Base-by-base conservation (phyloP, 495 filamentous ascomycete species). In the Durotheca rogersii region DNA sequence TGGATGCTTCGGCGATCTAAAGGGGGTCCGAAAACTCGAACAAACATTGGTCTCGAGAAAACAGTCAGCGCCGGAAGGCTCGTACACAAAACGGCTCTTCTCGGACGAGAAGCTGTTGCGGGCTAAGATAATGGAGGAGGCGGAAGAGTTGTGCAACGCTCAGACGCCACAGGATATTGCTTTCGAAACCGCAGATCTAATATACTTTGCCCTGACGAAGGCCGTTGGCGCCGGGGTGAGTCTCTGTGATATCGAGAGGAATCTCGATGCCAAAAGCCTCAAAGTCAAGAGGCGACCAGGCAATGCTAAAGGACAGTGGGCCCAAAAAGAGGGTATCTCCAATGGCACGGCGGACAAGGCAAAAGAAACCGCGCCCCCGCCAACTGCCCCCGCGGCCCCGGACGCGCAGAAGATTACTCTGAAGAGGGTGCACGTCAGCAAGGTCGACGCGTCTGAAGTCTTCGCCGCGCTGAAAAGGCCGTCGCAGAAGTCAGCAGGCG, bases 41-140 rank as follows among this genome's bases (percentile, higher is more conserved):
- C 82, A 90, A 67, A 97, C 90, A 1, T 76, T 98, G 2, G 66
- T 85, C 20, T 80, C 79, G 6, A 82, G 93, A 51, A 96, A 94
- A 65, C 68, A 71, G 4, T 86, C 85, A 7, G 90, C 93, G 0
- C 92, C 91, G 2, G 78, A 77, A 48, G 92, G 90, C 0, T 97
- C 93, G 11, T 98, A 98, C 66, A 98, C 93, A 10, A 88, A 89
- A 23, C 76, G 93, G 12, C 72, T 98, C 6, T 98, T 96, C 74
- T 88, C 84, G 18, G 94, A 97, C 47, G 81, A 88, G 46, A 89
- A 93, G 69, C 80, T 97, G 14, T 72, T 95, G 11, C 78, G 86
- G 25, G 94, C 93, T 2, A 98, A 98, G 76, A 95, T 98, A 32
- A 93, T 96, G 86, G 93, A 98, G 69, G 93, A 98, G 66, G 93